Base-by-base conservation (phyloP, 495 filamentous ascomycete genomes). In the Trichoderma parareesei region DNA sequence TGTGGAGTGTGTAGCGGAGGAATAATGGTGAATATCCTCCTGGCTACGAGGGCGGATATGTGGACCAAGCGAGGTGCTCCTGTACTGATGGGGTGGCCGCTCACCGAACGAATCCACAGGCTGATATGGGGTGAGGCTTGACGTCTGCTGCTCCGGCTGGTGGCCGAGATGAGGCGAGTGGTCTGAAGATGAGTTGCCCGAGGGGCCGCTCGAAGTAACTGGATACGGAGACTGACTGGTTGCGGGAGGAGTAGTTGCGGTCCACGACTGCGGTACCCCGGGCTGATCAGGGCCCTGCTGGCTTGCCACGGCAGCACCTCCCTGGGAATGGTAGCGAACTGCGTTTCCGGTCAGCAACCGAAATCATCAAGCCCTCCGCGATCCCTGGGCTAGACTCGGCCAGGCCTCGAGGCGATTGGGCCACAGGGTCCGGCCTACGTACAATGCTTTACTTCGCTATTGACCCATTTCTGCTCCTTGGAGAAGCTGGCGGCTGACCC, bases 401-500 rank as follows among this genome's bases (percentile, higher is more conserved):
- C 0, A 2, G 18, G 60, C 18, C 6, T 2, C n/a, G 13, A 41
- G 38, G 60, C 18, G 38, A 37, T 18, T 38, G n/a, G 20, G 49
- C 33, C 14, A 35, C 49, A 57, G 7, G 20, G 33, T 13, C 35
- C 59, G 16, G 27, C 13, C 37, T 40, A 43, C 60, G 9, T 61
- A 61, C 60, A 41, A 16, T 61, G 16, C 5, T 40, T 61, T 10
- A 43, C 60, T 18, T 61, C 60, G 60, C 38, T 61, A 27, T 43
- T 40, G 13, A 61, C 60, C 60, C 60, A 61, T 37, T 61, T 61
- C 60, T 61, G 60, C n/a, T 43, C 60, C 35, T 61, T 43, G 60
- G 60, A 61, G 18, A 61, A 61, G 16, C 18, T 40, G 60, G 13
- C 38, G 5, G 14, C 60, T 13, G 60, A 38, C n/a, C 40, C 60